Base-by-base conservation (phyloP, 2,329 filamentous ascomycete species). In the Chalaropsis thielavioides region DNA sequence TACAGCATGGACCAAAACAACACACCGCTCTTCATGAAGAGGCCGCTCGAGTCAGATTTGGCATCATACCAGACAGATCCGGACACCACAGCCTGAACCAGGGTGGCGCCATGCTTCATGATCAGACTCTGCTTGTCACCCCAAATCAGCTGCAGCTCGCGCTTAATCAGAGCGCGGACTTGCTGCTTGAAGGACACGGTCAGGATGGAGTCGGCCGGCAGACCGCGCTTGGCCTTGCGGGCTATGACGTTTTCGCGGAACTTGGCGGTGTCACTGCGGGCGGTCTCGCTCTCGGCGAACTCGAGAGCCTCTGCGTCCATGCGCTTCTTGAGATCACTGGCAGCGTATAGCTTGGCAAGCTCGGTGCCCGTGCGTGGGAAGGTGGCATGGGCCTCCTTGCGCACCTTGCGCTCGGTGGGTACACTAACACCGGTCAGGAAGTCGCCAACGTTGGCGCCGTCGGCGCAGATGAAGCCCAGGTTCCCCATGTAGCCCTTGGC, bases 401-500 rank as follows among this genome's bases (percentile, higher is more conserved):
- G 79, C 71, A 90, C 84, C 31, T 81, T 78, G 61, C 89, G 80
- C 71, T 91, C 88, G 0, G 83, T 84, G 0, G 86, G 83, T 0
- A 85, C 83, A 0, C 83, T 86, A 15, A 86, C 85, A 22, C 84
- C 86, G 1, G 86, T 89, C 60, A 89, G 74, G 75, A 89, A 89
- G 71, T 90, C 87, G 24, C 86, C 83, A 0, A 83, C 86, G 0
- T 86, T 89, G 74, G 83, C 83, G 15, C 86, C 83, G 1, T 83
- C 74, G 2, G 85, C 84, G 70, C 84, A 86, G 46, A 84, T 79
- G 70, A 87, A 89, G 5, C 86, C 86, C 0, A 89, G 77, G 69
- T 83, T 76, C 69, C 85, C 73, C 68, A 89, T 89, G 74, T 88
- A 89, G 67, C 82, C 76, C 68, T 78, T 82, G 0, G 86, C 86